Evolutionary conservation across 176 grass and related monocot genomes (phyloP).

Genomic region (Puccinellia tenuiflora): DNA sequence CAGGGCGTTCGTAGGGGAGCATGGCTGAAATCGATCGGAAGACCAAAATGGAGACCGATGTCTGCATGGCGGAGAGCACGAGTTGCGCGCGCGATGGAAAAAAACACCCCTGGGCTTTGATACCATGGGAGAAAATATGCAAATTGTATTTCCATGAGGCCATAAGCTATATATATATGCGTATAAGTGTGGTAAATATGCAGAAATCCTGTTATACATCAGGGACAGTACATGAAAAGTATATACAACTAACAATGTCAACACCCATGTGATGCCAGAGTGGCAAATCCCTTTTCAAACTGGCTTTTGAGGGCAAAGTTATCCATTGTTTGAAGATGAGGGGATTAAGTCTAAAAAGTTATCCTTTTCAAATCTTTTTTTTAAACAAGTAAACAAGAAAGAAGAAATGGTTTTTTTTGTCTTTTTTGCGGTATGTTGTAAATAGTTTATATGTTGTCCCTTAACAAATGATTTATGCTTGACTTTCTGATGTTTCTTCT

Average conservation of each 20-base stretch:
- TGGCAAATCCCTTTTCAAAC: conserved; percentile 1
- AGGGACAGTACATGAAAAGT: neutral
- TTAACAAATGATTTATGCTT: conserved; percentile 7
- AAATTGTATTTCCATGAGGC: neutral
- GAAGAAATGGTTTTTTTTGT: no score
- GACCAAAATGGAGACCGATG: neutral
- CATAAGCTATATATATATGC: neutral
- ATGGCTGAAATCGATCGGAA: neutral
- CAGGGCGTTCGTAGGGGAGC: neutral
- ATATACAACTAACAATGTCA: neutral
- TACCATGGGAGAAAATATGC: neutral
- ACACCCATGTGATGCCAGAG: conserved; percentile 1
- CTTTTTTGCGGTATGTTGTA: neutral
- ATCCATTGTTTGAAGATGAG: neutral
- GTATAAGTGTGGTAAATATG: neutral
- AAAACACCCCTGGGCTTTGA: neutral
- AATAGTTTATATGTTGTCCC: conserved; percentile 1
- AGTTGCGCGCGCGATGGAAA: neutral
- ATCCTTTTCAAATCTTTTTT: no score
- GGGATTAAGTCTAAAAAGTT: no score
- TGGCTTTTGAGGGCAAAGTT: neutral
- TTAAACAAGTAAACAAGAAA: no score
- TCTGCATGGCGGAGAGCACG: neutral
- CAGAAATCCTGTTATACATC: neutral
- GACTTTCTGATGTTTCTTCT: conserved; percentile 21